phyloP scores from a whole-genome alignment of 2,329 filamentous ascomycete genomes.

The Lachnellula cervina region DNA sequence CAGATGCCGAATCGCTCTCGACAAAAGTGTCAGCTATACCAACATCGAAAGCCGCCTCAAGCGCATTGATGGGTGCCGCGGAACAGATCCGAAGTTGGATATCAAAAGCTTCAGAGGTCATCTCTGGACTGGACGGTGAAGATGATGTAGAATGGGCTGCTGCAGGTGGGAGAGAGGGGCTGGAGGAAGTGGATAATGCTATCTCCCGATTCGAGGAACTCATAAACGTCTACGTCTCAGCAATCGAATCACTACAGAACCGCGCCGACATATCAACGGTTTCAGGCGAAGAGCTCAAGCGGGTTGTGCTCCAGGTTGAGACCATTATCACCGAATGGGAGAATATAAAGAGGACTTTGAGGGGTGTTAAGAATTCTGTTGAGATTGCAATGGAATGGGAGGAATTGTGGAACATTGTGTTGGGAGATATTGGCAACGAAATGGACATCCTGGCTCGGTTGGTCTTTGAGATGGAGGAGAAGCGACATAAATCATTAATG shows the following conservation, averaged over 20 bases:
- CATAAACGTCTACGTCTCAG: conserved; percentile 85
- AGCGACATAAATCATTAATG: conserved; percentile 73
- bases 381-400: conserved; percentile 99
- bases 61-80: conserved; percentile 77
- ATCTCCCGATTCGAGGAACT: conserved; percentile 82
- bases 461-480: conserved; percentile 97
- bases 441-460: conserved; percentile 73
- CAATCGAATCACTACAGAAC: conserved; percentile 86
- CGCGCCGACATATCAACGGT: conserved; percentile 72
- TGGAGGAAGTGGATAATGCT: conserved; percentile 67
- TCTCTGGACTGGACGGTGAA: conserved; percentile 84
- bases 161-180: conserved; percentile 73
- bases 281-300: conserved; percentile 64
- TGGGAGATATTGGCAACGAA: conserved; percentile 90
- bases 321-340: conserved; percentile 79
- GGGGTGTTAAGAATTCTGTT: conserved; percentile 80
- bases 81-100: conserved; percentile 96
- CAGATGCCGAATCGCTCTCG: conserved; percentile 77
- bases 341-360: conserved; percentile 71
- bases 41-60: conserved; percentile 77
- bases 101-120: conserved; percentile 81
- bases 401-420: conserved; percentile 88
- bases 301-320: conserved; percentile 85
- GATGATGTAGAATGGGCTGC: conserved; percentile 98
- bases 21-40: conserved; percentile 80